Evolutionary conservation across 495 filamentous ascomycete genomes (phyloP).

Genomic region (Penicillium waksmanii): DNA sequence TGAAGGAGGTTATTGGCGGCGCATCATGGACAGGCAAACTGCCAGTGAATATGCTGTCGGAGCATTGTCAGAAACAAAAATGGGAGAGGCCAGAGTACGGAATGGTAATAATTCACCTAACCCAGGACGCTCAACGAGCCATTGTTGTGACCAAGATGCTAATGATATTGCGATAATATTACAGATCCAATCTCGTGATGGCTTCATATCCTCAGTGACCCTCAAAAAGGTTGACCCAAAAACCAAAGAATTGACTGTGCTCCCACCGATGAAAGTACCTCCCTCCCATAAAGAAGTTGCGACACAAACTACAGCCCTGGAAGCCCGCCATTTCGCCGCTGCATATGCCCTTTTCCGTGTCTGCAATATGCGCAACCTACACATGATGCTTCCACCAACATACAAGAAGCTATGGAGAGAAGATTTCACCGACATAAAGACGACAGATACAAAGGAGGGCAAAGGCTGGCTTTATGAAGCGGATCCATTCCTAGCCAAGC

Average conservation of each 20-base stretch:
- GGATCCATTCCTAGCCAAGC: constrained; percentile 82
- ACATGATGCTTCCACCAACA: constrained; percentile 90
- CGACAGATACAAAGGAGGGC: constrained; percentile 72
- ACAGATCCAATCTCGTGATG: constrained; percentile 57
- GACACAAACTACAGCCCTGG: constrained; percentile 72
- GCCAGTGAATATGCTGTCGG: constrained; percentile 87
- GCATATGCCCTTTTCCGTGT: constrained; percentile 89
- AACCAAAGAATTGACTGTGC: constrained; percentile 70
- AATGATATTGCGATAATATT: constrained; percentile 10
- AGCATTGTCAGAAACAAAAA: constrained; percentile 93
- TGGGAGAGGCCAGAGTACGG: constrained; percentile 95
- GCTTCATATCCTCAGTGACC: constrained; percentile 77
- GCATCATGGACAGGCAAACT: constrained; percentile 97
- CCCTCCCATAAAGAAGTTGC: constrained; percentile 69
- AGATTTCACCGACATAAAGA: constrained; percentile 78
- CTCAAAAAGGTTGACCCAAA: constrained; percentile 80
- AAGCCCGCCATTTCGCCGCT: constrained; percentile 91
- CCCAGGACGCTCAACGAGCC: neutral
- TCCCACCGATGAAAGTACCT: constrained; percentile 84
- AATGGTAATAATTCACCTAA: constrained; percentile 53
- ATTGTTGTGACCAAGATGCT: neutral
- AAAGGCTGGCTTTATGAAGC: constrained; percentile 93
- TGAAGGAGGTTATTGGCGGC: constrained; percentile 88
- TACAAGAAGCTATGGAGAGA: constrained; percentile 88
- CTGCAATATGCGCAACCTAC: constrained; percentile 89